phyloP scores from a whole-genome alignment of 164 flowering plant genomes.

The Aristolochia californica region DNA sequence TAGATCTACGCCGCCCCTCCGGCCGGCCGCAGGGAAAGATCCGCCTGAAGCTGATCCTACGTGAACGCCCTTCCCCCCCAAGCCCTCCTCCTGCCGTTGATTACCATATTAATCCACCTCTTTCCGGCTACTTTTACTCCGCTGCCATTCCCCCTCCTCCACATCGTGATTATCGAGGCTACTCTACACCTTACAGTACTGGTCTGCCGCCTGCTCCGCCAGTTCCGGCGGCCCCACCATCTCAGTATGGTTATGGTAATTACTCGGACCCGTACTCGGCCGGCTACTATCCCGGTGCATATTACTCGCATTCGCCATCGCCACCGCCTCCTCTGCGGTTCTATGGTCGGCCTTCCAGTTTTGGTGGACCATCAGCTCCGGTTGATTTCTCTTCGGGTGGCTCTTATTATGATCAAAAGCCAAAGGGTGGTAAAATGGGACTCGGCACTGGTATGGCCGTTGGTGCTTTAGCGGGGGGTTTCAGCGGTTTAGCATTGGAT shows the following conservation, averaged over 20 bases:
- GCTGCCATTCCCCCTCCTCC: conserved; percentile 35
- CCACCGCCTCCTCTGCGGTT: conserved; percentile 23
- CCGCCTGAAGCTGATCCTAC: conserved; percentile 41
- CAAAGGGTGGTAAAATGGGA: conserved; percentile 36
- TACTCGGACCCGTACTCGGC: conserved; percentile 26
- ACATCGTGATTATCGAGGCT: conserved; percentile 19
- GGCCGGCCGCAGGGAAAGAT: conserved; percentile 91
- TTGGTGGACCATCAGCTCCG: conserved; percentile 63
- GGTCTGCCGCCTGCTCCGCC: conserved; percentile 16
- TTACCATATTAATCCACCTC: conserved; percentile 34
- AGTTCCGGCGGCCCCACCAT: conserved; percentile 12
- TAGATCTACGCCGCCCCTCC: conserved; percentile 64
- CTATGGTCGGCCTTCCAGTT: conserved; percentile 26
- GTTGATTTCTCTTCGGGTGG: conserved; percentile 37
- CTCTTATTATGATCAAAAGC: conserved; percentile 28
- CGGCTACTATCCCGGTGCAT: conserved; percentile 27
- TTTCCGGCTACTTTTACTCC: conserved; percentile 31
- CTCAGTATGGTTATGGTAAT: conserved; percentile 15
- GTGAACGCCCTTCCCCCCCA: conserved; percentile 34
- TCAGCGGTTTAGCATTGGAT: conserved; percentile 58
- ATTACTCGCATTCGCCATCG: conserved; percentile 29
- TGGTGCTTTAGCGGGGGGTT: conserved; percentile 55
- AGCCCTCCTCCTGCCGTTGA: conserved; percentile 16
- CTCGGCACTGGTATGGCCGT: conserved; percentile 54
- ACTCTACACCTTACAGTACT: conserved; percentile 14